Percentiles rank a stretch among this genome's conserved stretches.
phyloP scores from a whole-genome alignment of 768 basidiomycete genomes.

The Lepiota brunneoincarnata region DNA sequence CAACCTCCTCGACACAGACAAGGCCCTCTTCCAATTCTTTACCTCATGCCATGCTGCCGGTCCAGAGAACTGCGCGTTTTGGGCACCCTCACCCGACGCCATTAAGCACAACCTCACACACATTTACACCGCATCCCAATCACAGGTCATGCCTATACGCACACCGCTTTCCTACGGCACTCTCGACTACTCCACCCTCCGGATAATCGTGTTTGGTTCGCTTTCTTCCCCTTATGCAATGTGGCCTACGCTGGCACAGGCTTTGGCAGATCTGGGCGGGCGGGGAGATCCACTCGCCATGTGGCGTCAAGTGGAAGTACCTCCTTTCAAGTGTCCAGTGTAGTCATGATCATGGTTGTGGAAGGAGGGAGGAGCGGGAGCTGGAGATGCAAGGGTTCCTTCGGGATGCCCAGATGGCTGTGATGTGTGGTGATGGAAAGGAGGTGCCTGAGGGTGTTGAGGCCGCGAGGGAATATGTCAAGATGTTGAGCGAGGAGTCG shows the following conservation, averaged over 20 bases:
- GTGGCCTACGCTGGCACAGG: conserved; percentile 33
- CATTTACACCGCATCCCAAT: conserved; percentile 28
- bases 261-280: conserved; percentile 30
- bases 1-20: conserved; percentile 35
- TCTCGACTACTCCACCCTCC: conserved; percentile 33
- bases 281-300: conserved; percentile 27
- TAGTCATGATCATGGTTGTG: neutral
- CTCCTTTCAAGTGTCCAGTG: conserved; percentile 27
- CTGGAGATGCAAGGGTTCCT: neutral
- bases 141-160: conserved; percentile 31
- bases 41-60: conserved; percentile 35
- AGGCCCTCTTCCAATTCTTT: conserved; percentile 32
- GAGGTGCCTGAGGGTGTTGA: conserved; percentile 24
- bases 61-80: conserved; percentile 33
- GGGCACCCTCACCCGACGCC: conserved; percentile 29
- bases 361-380: conserved; percentile 18
- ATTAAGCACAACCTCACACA: conserved; percentile 34
- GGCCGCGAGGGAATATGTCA: conserved; percentile 26
- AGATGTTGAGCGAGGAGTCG: conserved; percentile 20
- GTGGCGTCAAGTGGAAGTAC: conserved; percentile 18
- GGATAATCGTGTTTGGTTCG: conserved; percentile 25
- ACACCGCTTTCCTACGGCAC: conserved; percentile 30
- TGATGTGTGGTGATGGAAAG: conserved; percentile 35
- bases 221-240: conserved; percentile 33
- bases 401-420: conserved; percentile 20